A percentile compares a stretch with the other conserved stretches of the same genome.
Conservation (phyloP, 768 basidiomycete genomes). For the Podaxis carcinomalis region DNA sequence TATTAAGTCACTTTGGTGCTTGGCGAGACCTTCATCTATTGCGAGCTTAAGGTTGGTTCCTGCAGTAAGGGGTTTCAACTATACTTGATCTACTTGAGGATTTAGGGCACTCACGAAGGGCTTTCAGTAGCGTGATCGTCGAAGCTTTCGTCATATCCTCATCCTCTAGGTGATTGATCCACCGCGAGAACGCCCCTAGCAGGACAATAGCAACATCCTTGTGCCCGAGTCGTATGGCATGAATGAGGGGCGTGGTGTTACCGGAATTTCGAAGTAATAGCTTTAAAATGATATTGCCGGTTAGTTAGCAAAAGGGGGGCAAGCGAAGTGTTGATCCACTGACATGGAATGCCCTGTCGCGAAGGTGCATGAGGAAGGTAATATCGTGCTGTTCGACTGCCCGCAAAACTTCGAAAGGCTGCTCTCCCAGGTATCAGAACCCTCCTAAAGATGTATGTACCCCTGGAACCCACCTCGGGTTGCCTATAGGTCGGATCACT, state of each 20-base stretch:
- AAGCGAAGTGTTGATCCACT: constrained; percentile 20
- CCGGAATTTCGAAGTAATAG: constrained; percentile 83
- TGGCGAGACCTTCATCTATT: constrained; percentile 83
- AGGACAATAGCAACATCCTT: constrained; percentile 84
- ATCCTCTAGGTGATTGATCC: constrained; percentile 85
- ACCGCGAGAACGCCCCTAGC: constrained; percentile 87
- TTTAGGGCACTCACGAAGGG: constrained; percentile 53
- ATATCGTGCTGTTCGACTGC: constrained; percentile 87
- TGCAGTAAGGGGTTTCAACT: constrained; percentile 16
- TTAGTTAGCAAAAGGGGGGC: not conserved
- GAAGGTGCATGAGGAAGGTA: constrained; percentile 76
- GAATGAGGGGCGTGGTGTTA: constrained; percentile 83
- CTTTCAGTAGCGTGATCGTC: constrained; percentile 72
- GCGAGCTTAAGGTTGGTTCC: constrained; percentile 87
- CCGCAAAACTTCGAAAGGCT: constrained; percentile 64
- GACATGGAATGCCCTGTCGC: constrained; percentile 78
- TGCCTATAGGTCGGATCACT: not conserved
- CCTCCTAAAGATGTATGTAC: not conserved
- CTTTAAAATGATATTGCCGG: constrained; percentile 28
- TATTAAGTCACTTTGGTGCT: constrained; percentile 77
- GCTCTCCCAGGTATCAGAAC: not conserved
- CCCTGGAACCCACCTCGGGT: not conserved
- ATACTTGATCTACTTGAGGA: not conserved
- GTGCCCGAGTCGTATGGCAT: constrained; percentile 84
- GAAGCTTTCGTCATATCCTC: constrained; percentile 66